Evolutionary conservation across 2,329 filamentous ascomycete species (phyloP).

Genomic region (Neocucurbitaria cava): DNA sequence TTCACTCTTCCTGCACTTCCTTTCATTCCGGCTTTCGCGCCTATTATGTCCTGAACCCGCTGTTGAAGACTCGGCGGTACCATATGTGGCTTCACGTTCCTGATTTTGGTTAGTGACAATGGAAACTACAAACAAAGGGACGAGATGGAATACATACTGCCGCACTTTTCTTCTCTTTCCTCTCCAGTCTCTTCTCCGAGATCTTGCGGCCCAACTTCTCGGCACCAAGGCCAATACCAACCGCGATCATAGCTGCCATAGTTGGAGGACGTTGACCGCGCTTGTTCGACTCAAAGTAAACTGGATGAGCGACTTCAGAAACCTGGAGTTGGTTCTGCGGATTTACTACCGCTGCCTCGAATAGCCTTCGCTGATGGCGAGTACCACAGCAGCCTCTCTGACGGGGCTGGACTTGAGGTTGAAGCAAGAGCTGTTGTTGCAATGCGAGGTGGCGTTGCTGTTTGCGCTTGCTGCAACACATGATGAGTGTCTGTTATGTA

Average conservation of each 20-base stretch:
- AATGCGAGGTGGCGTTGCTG: slow-evolving; percentile 3
- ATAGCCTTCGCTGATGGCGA: slow-evolving; percentile 6
- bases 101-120: slow-evolving; percentile 1
- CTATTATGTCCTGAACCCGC: slow-evolving; percentile 8
- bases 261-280: slow-evolving; percentile 10
- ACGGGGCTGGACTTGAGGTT: neutral
- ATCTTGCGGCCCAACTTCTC: slow-evolving; percentile 29
- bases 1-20: slow-evolving; percentile 17
- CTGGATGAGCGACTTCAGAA: neutral
- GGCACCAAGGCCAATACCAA: slow-evolving; percentile 27
- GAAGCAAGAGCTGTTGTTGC: neutral
- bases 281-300: neutral
- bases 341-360: neutral
- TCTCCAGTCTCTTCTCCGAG: slow-evolving; percentile 29
- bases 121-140: neutral
- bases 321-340: neutral
- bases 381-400: slow-evolving; percentile 8
- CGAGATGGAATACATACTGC: slow-evolving; percentile 10
- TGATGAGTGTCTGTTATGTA: slow-evolving; percentile 2
- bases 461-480: slow-evolving; percentile 12
- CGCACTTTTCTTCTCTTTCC: slow-evolving; percentile 32
- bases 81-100: slow-evolving; percentile 20
- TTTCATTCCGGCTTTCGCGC: slow-evolving; percentile 2
- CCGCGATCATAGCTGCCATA: slow-evolving; percentile 29
- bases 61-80: slow-evolving; percentile 12